A percentile compares a stretch with the other conserved stretches of the same genome.
Evolutionary conservation across 192 early-diverging fungal species (phyloP).

Genomic region (Funneliformis geosporum): DNA sequence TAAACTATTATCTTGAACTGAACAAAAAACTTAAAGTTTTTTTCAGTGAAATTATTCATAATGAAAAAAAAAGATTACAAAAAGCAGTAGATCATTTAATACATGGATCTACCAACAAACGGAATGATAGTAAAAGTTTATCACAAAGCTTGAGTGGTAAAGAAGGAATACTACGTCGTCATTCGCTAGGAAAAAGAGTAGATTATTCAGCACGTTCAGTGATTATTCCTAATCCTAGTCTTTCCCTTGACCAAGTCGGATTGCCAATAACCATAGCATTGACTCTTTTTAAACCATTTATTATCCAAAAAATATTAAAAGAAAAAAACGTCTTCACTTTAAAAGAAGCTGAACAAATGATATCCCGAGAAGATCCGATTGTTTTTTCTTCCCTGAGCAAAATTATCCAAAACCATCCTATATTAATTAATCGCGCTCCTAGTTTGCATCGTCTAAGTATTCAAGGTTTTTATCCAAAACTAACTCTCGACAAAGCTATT

Average conservation of each 20-base stretch:
- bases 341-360: constrained; percentile 9
- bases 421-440: constrained; percentile 7
- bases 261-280: constrained; percentile 18
- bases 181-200: constrained; percentile 21
- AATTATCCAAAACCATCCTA: constrained; percentile 14
- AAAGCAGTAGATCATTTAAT: constrained; percentile 7
- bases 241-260: background rate
- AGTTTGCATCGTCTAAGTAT: constrained; percentile 23
- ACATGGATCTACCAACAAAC: background rate
- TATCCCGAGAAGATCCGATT: background rate
- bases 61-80: constrained; percentile 24
- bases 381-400: background rate
- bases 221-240: constrained; percentile 21
- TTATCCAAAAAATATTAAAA: constrained; percentile 25
- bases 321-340: constrained; percentile 22
- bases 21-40: background rate
- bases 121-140: constrained; percentile 19
- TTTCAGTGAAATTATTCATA: constrained; percentile 23
- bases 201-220: constrained; percentile 29
- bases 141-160: constrained; percentile 27
- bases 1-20: constrained; percentile 7
- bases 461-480: constrained; percentile 3
- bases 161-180: constrained; percentile 16
- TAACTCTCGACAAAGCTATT: background rate
- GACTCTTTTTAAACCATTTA: constrained; percentile 15